Conservation (phyloP, 2,329 filamentous ascomycete species). For the Lasiodiplodia citricola region DNA sequence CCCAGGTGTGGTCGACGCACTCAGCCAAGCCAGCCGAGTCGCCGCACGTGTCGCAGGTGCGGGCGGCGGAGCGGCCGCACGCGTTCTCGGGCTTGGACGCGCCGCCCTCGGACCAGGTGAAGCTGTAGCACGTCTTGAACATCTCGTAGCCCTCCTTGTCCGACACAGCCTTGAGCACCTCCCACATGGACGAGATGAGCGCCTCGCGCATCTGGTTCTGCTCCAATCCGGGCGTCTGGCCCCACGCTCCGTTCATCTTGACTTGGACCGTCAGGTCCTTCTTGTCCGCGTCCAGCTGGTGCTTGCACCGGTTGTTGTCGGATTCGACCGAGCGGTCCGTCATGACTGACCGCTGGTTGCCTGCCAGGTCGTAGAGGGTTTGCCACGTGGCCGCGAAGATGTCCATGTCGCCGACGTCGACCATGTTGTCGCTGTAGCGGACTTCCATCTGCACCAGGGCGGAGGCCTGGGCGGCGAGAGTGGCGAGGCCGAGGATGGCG, state of each 20-base stretch:
- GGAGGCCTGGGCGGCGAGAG: not conserved
- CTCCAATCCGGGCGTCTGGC: constrained; percentile 1
- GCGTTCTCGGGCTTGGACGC: not conserved
- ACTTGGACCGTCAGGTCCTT: not conserved
- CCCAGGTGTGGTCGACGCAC: not conserved
- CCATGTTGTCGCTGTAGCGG: constrained; percentile 6
- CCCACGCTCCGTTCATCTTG: constrained; percentile 17
- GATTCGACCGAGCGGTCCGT: not conserved
- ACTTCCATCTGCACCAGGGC: constrained; percentile 4
- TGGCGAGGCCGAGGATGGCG: not conserved
- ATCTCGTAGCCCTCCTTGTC: constrained; percentile 1
- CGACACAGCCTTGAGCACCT: not conserved
- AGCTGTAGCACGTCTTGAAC: not conserved
- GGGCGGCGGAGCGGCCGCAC: not conserved
- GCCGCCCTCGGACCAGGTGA: not conserved
- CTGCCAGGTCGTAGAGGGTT: not conserved
- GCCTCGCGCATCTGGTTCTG: constrained; percentile 18
- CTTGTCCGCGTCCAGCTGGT: not conserved
- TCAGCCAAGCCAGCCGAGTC: not conserved
- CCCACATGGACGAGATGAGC: constrained; percentile 1
- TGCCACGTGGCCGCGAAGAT: not conserved
- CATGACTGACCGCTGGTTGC: constrained; percentile 13
- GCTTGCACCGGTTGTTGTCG: constrained; percentile 14
- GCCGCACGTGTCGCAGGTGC: not conserved
- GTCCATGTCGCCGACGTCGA: constrained; percentile 12